phyloP scores from a whole-genome alignment of 2,329 filamentous ascomycete species.

The Coniochaeta sp. region DNA sequence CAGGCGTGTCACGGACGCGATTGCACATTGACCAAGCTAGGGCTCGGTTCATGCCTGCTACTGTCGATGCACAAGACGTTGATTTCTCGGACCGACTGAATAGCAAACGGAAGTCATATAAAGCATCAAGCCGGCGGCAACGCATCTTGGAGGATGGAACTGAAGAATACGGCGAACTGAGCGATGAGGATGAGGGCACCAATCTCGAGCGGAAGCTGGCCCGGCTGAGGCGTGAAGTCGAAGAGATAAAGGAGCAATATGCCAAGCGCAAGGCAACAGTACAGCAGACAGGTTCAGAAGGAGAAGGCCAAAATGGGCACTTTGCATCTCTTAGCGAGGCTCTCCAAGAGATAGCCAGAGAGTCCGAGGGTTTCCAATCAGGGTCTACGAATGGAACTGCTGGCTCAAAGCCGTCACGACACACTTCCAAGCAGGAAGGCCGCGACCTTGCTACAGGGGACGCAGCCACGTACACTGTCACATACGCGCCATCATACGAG shows the following conservation, averaged over 20 bases:
- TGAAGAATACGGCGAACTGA: conserved; percentile 64
- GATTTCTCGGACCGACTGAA: conserved; percentile 88
- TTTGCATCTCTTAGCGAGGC: conserved; percentile 64
- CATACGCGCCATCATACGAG: conserved; percentile 56
- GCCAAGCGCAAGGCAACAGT: conserved; percentile 43
- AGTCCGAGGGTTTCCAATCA: conserved; percentile 8
- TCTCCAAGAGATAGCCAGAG: conserved; percentile 56
- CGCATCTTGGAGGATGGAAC: conserved; percentile 53
- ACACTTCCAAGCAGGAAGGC: conserved; percentile 8
- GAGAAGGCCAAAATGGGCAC: conserved; percentile 40
- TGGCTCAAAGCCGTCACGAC: not conserved
- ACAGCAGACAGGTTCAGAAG: conserved; percentile 28
- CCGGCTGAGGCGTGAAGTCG: conserved; percentile 73
- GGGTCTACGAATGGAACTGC: conserved; percentile 13
- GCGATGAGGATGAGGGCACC: conserved; percentile 66
- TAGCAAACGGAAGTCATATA: conserved; percentile 77
- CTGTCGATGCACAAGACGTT: conserved; percentile 68
- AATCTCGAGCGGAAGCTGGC: conserved; percentile 72
- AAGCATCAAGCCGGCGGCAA: conserved; percentile 60
- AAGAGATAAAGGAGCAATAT: conserved; percentile 61
- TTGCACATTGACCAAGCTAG: conserved; percentile 75
- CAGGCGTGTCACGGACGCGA: conserved; percentile 67
- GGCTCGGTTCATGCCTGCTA: conserved; percentile 66
- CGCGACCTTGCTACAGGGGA: conserved; percentile 16
- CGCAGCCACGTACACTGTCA: conserved; percentile 53